phyloP scores from a whole-genome alignment of 2,329 filamentous ascomycete genomes.

The Diaporthe vaccinii region DNA sequence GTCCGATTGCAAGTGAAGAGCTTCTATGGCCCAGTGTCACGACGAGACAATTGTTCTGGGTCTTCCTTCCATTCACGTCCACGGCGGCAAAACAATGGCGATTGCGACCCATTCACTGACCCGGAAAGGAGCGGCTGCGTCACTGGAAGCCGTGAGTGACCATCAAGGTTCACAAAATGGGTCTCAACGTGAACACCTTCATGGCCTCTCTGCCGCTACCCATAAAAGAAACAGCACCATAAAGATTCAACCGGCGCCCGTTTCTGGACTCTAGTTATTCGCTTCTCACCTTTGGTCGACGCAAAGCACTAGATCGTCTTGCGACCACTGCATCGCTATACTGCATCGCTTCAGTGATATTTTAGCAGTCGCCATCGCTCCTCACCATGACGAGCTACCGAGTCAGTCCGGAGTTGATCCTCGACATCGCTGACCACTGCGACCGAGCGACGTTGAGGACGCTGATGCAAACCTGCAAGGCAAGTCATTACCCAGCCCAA shows the following conservation, averaged over 20 bases:
- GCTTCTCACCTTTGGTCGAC: background rate
- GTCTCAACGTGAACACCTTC: conserved; percentile 17
- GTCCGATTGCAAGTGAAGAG: background rate
- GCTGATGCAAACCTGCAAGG: conserved; percentile 33
- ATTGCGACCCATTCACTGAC: conserved; percentile 21
- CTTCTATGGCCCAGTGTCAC: background rate
- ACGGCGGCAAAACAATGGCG: background rate
- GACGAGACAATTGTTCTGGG: background rate
- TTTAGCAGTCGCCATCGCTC: background rate
- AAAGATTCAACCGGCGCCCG: background rate
- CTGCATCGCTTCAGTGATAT: conserved; percentile 26
- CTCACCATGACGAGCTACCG: conserved; percentile 22
- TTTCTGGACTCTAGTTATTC: background rate
- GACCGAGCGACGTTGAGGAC: conserved; percentile 33
- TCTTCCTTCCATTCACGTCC: conserved; percentile 15
- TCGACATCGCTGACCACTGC: conserved; percentile 38
- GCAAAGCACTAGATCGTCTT: conserved; percentile 12
- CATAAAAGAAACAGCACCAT: background rate
- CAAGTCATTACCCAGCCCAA: background rate
- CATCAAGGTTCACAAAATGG: conserved; percentile 35
- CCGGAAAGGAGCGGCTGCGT: background rate
- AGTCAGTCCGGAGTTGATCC: conserved; percentile 33
- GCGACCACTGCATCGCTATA: conserved; percentile 27
- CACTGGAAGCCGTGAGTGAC: conserved; percentile 30
- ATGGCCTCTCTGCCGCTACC: conserved; percentile 17